Conservation (phyloP, 2,329 filamentous ascomycete species). For the Neoscytalidium dimidiatum region DNA sequence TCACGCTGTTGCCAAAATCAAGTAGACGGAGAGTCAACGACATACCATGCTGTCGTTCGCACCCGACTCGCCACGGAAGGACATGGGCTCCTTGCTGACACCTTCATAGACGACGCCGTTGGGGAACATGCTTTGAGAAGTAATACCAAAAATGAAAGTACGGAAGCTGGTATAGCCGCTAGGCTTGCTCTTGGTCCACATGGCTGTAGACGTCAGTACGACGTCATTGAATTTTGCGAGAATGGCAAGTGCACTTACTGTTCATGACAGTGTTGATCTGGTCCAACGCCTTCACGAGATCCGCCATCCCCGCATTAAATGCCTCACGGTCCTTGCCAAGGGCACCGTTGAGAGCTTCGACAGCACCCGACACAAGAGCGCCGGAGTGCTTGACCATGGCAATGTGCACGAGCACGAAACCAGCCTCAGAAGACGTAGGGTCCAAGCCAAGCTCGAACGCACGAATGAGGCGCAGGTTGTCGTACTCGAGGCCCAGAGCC, state of each 20-base stretch:
- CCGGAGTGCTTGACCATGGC: conserved; percentile 92
- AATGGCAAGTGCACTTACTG: conserved; percentile 44
- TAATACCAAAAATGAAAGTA: conserved; percentile 97
- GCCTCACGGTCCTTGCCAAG: conserved; percentile 47
- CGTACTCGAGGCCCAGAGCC: conserved; percentile 56
- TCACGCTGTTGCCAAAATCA: not conserved
- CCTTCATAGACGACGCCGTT: conserved; percentile 89
- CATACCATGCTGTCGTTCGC: conserved; percentile 87
- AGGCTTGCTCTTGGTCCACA: conserved; percentile 90
- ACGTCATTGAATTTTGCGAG: not conserved
- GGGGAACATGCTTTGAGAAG: conserved; percentile 90
- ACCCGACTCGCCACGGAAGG: conserved; percentile 88
- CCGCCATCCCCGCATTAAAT: conserved; percentile 59
- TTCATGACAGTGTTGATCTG: conserved; percentile 82
- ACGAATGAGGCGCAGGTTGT: conserved; percentile 77
- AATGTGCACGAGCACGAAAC: conserved; percentile 93
- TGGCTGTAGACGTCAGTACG: conserved; percentile 49
- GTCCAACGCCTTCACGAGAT: conserved; percentile 61
- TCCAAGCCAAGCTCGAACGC: conserved; percentile 91
- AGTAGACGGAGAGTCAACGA: not conserved
- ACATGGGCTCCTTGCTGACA: conserved; percentile 71
- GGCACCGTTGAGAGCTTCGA: conserved; percentile 63
- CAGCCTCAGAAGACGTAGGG: conserved; percentile 83
- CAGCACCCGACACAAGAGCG: conserved; percentile 71
- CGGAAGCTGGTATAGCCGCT: conserved; percentile 85